phyloP scores from a whole-genome alignment of 164 flowering plant genomes.

The Akebia trifoliata region DNA sequence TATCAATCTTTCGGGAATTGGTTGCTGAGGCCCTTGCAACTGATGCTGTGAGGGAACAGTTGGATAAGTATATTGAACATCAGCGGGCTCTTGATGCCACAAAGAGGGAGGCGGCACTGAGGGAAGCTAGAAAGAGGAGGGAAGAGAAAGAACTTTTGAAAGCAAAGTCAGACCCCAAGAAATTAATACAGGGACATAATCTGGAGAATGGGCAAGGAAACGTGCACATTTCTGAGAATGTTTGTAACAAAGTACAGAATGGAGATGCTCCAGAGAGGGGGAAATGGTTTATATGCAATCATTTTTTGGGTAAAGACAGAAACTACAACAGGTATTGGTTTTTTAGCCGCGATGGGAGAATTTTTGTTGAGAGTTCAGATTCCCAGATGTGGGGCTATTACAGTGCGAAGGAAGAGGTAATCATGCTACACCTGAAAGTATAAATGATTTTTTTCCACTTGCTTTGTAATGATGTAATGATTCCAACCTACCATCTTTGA shows the following conservation, averaged over 20 bases:
- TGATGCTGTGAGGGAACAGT: constrained; percentile 44
- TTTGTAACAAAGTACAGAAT: constrained; percentile 25
- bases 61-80: constrained; percentile 70
- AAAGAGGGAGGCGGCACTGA: constrained; percentile 73
- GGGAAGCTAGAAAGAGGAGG: constrained; percentile 64
- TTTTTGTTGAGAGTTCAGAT: constrained; percentile 84
- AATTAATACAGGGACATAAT: constrained; percentile 17
- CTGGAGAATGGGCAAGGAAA: constrained; percentile 22
- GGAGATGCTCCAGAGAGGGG: constrained; percentile 58
- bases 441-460: background rate
- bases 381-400: constrained; percentile 81
- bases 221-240: constrained; percentile 18
- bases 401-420: constrained; percentile 76
- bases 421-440: background rate
- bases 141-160: constrained; percentile 55
- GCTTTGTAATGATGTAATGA: constrained; percentile 1
- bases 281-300: constrained; percentile 60
- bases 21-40: constrained; percentile 51
- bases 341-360: constrained; percentile 74
- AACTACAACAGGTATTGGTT: constrained; percentile 86
- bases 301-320: constrained; percentile 79
- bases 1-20: constrained; percentile 59
- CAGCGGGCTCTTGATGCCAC: constrained; percentile 57
- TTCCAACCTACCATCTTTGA: background rate
- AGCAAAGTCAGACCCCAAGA: constrained; percentile 28